Conservation (phyloP, 129 eudicot genomes). For the Arctium lappa region DNA sequence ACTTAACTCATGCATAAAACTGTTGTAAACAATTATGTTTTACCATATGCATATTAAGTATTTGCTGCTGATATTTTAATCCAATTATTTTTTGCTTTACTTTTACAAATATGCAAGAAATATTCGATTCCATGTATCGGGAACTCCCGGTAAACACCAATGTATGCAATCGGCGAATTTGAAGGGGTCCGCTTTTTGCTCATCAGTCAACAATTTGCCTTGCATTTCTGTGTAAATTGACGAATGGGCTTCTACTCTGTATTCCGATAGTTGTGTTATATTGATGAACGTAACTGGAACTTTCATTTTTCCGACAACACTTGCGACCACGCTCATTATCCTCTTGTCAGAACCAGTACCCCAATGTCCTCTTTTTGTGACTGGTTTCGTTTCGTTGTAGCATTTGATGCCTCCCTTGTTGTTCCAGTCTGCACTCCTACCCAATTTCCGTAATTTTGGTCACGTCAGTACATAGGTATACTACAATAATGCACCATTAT, state of each 20-base stretch:
- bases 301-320: slow-evolving; percentile 63
- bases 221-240: slow-evolving; percentile 70
- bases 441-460: not conserved
- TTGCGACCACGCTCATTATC: slow-evolving; percentile 64
- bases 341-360: slow-evolving; percentile 83
- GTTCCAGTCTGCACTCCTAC: slow-evolving; percentile 80
- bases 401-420: slow-evolving; percentile 65
- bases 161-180: slow-evolving; percentile 93
- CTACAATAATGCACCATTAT: too few relatives aligned
- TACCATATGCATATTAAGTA: not conserved
- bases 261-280: slow-evolving; percentile 84
- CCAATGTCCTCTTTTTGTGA: slow-evolving; percentile 66
- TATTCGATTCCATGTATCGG: slow-evolving; percentile 94
- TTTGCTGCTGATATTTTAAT: not conserved
- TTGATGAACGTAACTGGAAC: slow-evolving; percentile 69
- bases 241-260: slow-evolving; percentile 81
- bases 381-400: slow-evolving; percentile 84
- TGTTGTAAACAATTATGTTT: not conserved
- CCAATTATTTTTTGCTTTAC: not conserved
- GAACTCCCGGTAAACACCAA: slow-evolving; percentile 98
- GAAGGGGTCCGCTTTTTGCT: slow-evolving; percentile 73
- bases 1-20: not conserved
- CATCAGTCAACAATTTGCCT: slow-evolving; percentile 63
- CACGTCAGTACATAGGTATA: not conserved
- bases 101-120: slow-evolving; percentile 55